phyloP scores from a whole-genome alignment of 2,329 filamentous ascomycete genomes.

The Camillea tinctor region DNA sequence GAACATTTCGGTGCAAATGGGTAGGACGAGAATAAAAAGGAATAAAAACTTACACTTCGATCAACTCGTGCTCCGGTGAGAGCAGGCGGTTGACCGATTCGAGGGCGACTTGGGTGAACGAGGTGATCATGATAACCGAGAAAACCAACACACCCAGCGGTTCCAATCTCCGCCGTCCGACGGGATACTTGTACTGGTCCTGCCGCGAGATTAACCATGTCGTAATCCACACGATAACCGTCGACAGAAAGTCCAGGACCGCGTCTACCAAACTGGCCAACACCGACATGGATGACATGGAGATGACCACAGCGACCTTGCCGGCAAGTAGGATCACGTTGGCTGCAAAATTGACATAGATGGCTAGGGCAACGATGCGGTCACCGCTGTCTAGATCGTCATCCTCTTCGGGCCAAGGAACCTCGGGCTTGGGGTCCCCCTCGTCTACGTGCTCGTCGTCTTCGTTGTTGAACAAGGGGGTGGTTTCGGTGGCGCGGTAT shows the following conservation, averaged over 20 bases:
- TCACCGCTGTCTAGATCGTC: constrained; percentile 70
- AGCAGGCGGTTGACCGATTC: constrained; percentile 66
- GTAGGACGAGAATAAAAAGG: background rate
- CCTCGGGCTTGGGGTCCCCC: constrained; percentile 46
- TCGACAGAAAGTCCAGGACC: constrained; percentile 76
- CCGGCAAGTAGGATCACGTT: constrained; percentile 73
- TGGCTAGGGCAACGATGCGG: constrained; percentile 78
- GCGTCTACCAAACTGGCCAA: constrained; percentile 78
- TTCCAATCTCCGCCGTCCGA: constrained; percentile 74
- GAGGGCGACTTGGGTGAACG: constrained; percentile 75
- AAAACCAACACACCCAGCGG: constrained; percentile 80
- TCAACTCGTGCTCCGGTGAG: constrained; percentile 60
- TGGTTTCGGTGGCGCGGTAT: constrained; percentile 71
- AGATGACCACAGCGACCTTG: constrained; percentile 74
- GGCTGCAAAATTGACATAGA: constrained; percentile 80
- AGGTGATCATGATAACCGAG: constrained; percentile 82
- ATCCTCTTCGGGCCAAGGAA: constrained; percentile 70
- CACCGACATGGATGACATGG: constrained; percentile 79
- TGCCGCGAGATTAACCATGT: constrained; percentile 71
- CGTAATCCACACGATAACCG: constrained; percentile 77
- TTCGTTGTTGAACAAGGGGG: constrained; percentile 59
- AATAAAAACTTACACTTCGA: constrained; percentile 55
- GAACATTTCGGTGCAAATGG: background rate
- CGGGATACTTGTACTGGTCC: constrained; percentile 74
- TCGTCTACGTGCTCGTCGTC: constrained; percentile 44